A percentile compares a stretch with the other conserved stretches of the same genome.
Conservation (phyloP, 495 filamentous ascomycete species). For the Emericellopsis terricola region DNA sequence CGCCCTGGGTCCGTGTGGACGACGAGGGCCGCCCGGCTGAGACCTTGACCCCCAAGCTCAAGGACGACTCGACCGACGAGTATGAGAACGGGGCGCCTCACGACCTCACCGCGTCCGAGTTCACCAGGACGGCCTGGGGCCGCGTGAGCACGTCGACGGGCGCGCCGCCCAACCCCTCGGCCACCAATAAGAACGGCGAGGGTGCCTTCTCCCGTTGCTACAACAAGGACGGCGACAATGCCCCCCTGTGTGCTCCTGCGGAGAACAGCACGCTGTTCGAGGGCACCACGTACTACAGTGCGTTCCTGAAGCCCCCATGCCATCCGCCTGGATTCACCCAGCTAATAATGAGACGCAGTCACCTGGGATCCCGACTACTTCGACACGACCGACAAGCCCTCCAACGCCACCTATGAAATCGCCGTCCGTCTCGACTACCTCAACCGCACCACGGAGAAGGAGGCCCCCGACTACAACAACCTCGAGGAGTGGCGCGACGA, state of each 20-base stretch:
- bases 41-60: conserved; percentile 19
- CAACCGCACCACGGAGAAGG: conserved; percentile 7
- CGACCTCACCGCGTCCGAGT: conserved; percentile 21
- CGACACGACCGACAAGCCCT: conserved; percentile 13
- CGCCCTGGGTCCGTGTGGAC: conserved; percentile 23
- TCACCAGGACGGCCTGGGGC: conserved; percentile 14
- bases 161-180: conserved; percentile 10
- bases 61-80: conserved; percentile 18
- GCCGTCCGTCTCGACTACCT: conserved; percentile 13
- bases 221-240: conserved; percentile 17
- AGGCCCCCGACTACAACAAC: conserved; percentile 3
- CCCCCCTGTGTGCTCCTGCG: conserved; percentile 22
- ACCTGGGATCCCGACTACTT: conserved; percentile 28
- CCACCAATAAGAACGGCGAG: conserved; percentile 11
- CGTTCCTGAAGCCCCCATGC: conserved; percentile 1
- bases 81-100: conserved; percentile 19
- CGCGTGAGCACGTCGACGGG: conserved; percentile 12
- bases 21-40: conserved; percentile 15
- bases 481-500: conserved; percentile 5
- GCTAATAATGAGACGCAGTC: conserved; percentile 9
- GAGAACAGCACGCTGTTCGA: conserved; percentile 12
- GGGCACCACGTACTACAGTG: conserved; percentile 21
- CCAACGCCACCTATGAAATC: conserved; percentile 8
- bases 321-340: not conserved
- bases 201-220: conserved; percentile 17